Percentiles rank a stretch among this genome's conserved stretches.
Conservation (phyloP, 2,329 filamentous ascomycete species). For the Colletotrichum sp. region DNA sequence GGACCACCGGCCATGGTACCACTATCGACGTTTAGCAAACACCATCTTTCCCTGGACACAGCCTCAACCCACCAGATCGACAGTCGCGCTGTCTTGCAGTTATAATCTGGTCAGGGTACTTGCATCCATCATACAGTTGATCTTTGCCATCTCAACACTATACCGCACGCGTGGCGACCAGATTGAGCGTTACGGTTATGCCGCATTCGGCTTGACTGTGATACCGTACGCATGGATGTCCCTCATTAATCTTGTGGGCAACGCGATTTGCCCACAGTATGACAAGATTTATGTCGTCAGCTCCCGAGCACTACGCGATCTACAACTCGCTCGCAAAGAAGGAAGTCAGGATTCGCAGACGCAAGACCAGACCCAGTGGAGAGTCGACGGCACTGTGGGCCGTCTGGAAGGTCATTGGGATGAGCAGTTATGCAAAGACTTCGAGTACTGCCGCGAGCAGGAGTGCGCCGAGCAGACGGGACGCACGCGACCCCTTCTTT, state of each 20-base stretch:
- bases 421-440: background rate
- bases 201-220: background rate
- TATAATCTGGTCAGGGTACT: rapidly evolving
- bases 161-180: background rate
- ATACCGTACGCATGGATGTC: background rate
- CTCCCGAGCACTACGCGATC: background rate
- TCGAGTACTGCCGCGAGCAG: background rate
- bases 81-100: rapidly evolving
- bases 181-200: background rate
- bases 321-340: rapidly evolving
- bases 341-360: background rate
- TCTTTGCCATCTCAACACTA: background rate
- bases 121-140: background rate
- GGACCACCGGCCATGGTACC: background rate
- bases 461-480: background rate
- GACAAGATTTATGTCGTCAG: background rate
- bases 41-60: background rate
- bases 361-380: background rate
- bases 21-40: background rate
- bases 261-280: background rate
- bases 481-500: background rate
- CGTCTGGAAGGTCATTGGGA: background rate
- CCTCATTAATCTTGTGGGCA: background rate
- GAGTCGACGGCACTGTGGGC: background rate
- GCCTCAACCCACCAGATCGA: rapidly evolving